Conservation (phyloP, 75 land plant genomes). For the Selaginella tamariscina region DNA sequence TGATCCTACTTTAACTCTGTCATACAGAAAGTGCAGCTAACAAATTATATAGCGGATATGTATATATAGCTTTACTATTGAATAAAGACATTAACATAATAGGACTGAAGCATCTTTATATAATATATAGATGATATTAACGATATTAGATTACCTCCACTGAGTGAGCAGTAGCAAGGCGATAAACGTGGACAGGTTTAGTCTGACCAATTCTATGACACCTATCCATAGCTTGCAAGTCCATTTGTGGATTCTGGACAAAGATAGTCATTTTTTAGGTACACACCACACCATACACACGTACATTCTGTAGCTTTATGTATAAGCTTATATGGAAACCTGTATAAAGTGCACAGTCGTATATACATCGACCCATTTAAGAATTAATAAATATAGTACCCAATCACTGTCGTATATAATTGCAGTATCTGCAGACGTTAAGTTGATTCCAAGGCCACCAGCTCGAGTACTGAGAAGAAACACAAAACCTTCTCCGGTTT, state of each 20-base stretch:
- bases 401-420: slow-evolving; percentile 90
- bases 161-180: slow-evolving; percentile 78
- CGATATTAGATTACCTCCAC: slow-evolving; percentile 65
- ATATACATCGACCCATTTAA: no score
- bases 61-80: no score
- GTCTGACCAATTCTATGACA: slow-evolving; percentile 95
- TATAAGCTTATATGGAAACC: neutral
- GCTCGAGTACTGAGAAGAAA: slow-evolving; percentile 84
- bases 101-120: no score
- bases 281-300: no score
- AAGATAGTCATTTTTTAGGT: slow-evolving; percentile 9
- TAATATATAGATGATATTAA: no score
- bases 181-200: slow-evolving; percentile 83
- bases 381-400: no score
- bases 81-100: no score
- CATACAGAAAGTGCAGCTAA: no score
- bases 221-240: slow-evolving; percentile 93
- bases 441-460: slow-evolving; percentile 88
- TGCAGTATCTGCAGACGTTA: slow-evolving; percentile 89
- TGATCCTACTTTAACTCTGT: no score
- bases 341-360: neutral
- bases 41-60: no score
- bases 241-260: slow-evolving; percentile 90
- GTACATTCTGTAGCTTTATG: neutral
- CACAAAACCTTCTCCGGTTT: slow-evolving; percentile 45